These are phyloP conservation scores for Penicillium glabrum DNA, from an alignment of 2,329 filamentous ascomycete genomes.

Conservation along the genomic window DNA sequence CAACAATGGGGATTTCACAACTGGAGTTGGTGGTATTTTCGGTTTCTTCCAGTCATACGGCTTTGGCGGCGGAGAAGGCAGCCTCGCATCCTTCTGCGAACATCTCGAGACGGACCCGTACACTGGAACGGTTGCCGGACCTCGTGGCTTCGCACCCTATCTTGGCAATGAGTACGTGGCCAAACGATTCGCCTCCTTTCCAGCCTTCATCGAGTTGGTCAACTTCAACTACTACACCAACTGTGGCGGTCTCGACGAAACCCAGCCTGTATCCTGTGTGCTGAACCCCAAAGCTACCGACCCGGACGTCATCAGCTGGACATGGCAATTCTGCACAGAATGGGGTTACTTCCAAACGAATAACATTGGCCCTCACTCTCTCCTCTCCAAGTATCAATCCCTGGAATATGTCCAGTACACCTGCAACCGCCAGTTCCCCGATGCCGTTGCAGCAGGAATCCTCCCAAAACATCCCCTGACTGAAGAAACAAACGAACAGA, in stretches of 20 bases:
- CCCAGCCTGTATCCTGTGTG: conserved; percentile 34
- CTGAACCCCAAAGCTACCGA: conserved; percentile 36
- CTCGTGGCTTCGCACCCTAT: conserved; percentile 42
- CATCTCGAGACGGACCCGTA: conserved; percentile 46
- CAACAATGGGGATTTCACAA: conserved; percentile 49
- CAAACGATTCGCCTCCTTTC: conserved; percentile 44
- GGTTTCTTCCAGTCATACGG: conserved; percentile 48
- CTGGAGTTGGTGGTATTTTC: conserved; percentile 43
- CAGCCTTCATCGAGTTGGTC: conserved; percentile 35
- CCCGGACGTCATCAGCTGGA: conserved; percentile 46
- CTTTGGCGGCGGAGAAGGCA: conserved; percentile 35
- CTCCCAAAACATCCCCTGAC: conserved; percentile 45
- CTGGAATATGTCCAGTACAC: conserved; percentile 45
- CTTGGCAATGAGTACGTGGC: conserved; percentile 44
- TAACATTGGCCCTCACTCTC: conserved; percentile 49
- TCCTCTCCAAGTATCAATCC: conserved; percentile 50
- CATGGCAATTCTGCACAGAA: conserved; percentile 55
- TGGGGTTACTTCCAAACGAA: conserved; percentile 53
- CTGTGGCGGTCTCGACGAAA: conserved; percentile 35
- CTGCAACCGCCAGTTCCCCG: conserved; percentile 52
- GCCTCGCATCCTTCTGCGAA: conserved; percentile 47
- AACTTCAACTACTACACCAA: conserved; percentile 43
- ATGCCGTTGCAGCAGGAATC: conserved; percentile 37
- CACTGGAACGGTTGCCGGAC: conserved; percentile 36
- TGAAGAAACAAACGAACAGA: conserved; percentile 42